Evolutionary conservation across 2,329 filamentous ascomycete species (phyloP), one percentile per base, ranked within the genome.

Genomic region (Xylariaceae sp.): DNA sequence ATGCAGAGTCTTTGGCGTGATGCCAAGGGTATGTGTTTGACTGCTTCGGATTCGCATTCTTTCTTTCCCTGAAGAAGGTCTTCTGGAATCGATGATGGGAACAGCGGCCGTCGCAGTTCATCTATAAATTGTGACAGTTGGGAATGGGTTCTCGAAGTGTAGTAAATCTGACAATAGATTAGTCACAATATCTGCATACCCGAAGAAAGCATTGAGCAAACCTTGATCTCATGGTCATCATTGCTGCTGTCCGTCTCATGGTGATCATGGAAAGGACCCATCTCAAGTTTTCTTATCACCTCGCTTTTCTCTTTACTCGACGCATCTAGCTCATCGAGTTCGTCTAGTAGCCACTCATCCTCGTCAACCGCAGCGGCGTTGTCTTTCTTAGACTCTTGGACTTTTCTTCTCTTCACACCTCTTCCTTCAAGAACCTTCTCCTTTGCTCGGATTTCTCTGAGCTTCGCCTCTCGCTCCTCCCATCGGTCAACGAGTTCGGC

Each of bases 71-170:
- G 58, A 17, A 62, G 54, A 19, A 76, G 45, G 0, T 70, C 70
- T 2, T 61, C 56, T 1, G 82, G 81, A 2, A 94, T 68, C 2
- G 86, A 89, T 0, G 89, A 77, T 5, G 90, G 89, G 52, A 95
- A 83, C 1, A 72, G 71, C n/a, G 95, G 88, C 27, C 89, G 83
- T 1, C 85, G 82, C 44, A 96, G 71, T 66, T 96, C 91, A 39
- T 83, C 80, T 15, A 92, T 85, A 67, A 96, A 95, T 64, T 96
- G 91, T 1, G 87, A 86, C 12, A 96, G 71, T 63, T 96, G 91
- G 2, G 91, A 96, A 67, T 96, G 91, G 1, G 91, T 96, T 63
- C 91, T 81, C 7, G 91, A 96, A 48, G 90, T 94, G 70, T 92
- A 96, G 68, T 89, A 95, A 45, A 96, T 88, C 75, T 83, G 66